Percentiles rank a stretch among this genome's conserved stretches.
Evolutionary conservation across 2,329 filamentous ascomycete species (phyloP).

Genomic region (Fonsecaea pedrosoi): DNA sequence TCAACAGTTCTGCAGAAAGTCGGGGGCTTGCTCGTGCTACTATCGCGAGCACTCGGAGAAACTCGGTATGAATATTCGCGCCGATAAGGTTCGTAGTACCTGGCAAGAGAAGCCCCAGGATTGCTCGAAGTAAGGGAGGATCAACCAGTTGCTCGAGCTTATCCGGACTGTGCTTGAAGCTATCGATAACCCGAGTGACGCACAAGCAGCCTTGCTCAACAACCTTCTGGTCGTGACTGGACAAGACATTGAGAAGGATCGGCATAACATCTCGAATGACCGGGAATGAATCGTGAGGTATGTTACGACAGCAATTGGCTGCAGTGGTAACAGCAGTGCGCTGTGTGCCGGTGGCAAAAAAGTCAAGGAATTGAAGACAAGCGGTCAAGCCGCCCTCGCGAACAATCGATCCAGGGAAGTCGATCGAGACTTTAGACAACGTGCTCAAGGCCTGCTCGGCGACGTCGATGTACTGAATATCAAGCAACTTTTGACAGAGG

Average conservation of each 20-base stretch:
- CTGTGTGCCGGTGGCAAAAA: conserved; percentile 96
- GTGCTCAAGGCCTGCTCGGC: conserved; percentile 97
- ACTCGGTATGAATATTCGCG: conserved; percentile 93
- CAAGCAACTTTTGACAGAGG: conserved; percentile 89
- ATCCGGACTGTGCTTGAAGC: conserved; percentile 85
- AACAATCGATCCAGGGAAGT: conserved; percentile 94
- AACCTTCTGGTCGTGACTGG: conserved; percentile 92
- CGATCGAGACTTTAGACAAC: conserved; percentile 94
- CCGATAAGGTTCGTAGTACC: conserved; percentile 96
- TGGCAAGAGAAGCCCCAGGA: conserved; percentile 85
- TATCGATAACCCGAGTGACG: conserved; percentile 94
- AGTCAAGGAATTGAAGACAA: conserved; percentile 95
- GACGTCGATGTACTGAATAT: conserved; percentile 96
- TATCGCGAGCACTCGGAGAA: conserved; percentile 88
- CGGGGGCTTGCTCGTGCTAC: conserved; percentile 86
- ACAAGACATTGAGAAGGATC: conserved; percentile 85
- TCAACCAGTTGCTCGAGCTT: conserved; percentile 94
- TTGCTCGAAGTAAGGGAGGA: conserved; percentile 80
- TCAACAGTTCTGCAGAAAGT: conserved; percentile 87
- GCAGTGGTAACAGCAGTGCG: conserved; percentile 95
- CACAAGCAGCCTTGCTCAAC: conserved; percentile 96
- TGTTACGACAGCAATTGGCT: conserved; percentile 97
- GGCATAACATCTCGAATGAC: conserved; percentile 97
- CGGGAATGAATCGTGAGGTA: conserved; percentile 89
- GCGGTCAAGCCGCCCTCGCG: conserved; percentile 93